These are phyloP conservation scores for Olyra latifolia DNA, from an alignment of 176 grass and related monocot species.

Conservation along the genomic window DNA sequence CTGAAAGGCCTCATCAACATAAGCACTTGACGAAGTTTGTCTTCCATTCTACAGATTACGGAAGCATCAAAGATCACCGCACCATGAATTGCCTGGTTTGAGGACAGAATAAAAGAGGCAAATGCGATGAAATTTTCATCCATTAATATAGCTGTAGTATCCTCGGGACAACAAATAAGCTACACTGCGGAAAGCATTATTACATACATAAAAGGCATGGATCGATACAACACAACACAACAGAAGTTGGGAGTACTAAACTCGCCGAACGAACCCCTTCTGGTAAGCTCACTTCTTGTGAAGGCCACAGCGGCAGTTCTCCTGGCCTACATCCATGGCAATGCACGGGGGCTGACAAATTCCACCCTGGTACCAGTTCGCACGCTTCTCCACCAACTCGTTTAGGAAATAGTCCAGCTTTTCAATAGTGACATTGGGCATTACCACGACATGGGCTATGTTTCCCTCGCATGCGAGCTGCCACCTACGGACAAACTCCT, in stretches of 20 bases:
- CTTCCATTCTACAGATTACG: not conserved
- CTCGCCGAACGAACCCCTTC: not conserved
- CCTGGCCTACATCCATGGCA: conserved; percentile 46
- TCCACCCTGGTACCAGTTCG: conserved; percentile 57
- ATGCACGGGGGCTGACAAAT: conserved; percentile 49
- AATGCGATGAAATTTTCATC: conserved; percentile 10
- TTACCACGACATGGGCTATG: conserved; percentile 86
- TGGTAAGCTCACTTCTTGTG: conserved; percentile 42
- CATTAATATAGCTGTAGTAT: conserved; percentile 31
- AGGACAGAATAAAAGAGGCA: not conserved
- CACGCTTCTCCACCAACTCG: conserved; percentile 53
- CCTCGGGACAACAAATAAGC: conserved; percentile 28
- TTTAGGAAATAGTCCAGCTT: conserved; percentile 74
- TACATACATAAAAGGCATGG: conserved; percentile 27
- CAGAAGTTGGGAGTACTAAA: not conserved
- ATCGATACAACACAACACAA: not conserved
- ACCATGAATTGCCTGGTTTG: not conserved
- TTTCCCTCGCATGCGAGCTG: conserved; percentile 76
- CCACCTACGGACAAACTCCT: conserved; percentile 79
- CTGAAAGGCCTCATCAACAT: not conserved
- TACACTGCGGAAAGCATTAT: conserved; percentile 38
- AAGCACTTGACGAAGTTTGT: not conserved
- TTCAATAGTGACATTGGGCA: conserved; percentile 77
- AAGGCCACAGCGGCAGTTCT: conserved; percentile 58
- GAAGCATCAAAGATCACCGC: not conserved